Conservation (phyloP, 176 grass and related monocot species). For the Rhipidocladum racemiflorum region DNA sequence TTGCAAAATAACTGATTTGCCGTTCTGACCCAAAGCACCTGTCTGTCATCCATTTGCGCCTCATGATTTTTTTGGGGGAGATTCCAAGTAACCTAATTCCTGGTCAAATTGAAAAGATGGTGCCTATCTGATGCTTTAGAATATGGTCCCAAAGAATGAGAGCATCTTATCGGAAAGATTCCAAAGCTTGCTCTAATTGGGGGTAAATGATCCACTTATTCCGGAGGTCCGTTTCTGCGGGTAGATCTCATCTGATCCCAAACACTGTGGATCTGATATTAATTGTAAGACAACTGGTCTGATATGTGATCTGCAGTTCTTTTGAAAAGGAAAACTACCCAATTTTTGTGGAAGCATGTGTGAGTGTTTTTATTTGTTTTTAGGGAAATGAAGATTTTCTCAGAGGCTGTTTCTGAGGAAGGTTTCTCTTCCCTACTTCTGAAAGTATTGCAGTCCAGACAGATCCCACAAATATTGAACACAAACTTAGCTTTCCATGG, state of each 20-base stretch:
- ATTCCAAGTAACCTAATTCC: not conserved
- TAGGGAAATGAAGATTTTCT: not conserved
- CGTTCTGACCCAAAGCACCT: conserved; percentile 19
- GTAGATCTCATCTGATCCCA: conserved; percentile 30
- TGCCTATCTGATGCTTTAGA: not conserved
- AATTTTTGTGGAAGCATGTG: not conserved
- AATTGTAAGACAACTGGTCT: not conserved
- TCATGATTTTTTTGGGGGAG: no score
- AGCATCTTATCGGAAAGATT: not conserved
- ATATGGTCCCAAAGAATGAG: conserved; percentile 3
- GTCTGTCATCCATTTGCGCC: not conserved
- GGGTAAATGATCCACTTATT: conserved; percentile 40
- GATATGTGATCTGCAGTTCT: not conserved
- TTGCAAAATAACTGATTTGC: conserved; percentile 41
- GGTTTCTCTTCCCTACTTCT: not conserved
- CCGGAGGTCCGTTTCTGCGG: conserved; percentile 34
- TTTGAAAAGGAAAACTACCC: not conserved
- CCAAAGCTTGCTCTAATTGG: not conserved
- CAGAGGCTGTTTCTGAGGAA: conserved; percentile 11
- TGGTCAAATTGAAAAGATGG: not conserved
- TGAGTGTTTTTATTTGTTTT: not conserved
- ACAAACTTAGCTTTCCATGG: not conserved
- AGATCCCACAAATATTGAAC: not conserved
- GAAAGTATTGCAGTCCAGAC: not conserved
- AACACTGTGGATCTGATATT: not conserved